phyloP scores from a whole-genome alignment of 345 rosid genomes.

The Pseudoturritis turrita region DNA sequence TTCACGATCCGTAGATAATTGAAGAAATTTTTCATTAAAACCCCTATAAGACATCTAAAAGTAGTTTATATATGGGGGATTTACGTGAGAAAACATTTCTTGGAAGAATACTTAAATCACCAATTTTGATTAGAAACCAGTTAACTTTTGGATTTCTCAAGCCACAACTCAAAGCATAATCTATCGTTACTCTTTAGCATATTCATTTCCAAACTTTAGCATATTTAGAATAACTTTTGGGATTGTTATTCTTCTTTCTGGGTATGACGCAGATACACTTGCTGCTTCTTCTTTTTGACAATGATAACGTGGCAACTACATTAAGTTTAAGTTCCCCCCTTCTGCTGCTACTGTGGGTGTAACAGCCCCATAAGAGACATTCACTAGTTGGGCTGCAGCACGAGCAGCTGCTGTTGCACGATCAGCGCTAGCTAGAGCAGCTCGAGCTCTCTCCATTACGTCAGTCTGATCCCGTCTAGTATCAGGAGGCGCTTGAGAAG shows the following conservation, averaged over 20 bases:
- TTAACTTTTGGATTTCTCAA: neutral
- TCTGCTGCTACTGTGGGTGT: slow-evolving; percentile 28
- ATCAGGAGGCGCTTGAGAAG: slow-evolving; percentile 13
- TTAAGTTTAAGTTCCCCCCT: slow-evolving; percentile 30
- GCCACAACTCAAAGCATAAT: neutral
- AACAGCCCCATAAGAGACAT: slow-evolving; percentile 38
- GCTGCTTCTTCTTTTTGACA: neutral
- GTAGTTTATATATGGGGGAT: too few relatives aligned
- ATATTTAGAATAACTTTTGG: too few relatives aligned
- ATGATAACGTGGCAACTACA: neutral
- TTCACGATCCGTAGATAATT: too few relatives aligned
- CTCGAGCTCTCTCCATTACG: slow-evolving; percentile 74
- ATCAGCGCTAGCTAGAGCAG: slow-evolving; percentile 79
- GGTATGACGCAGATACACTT: slow-evolving; percentile 10
- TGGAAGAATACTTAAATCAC: neutral
- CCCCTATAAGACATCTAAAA: too few relatives aligned
- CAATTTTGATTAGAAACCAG: neutral
- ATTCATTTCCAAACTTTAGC: neutral
- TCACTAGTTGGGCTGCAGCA: slow-evolving; percentile 77
- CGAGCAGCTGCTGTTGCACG: slow-evolving; percentile 82
- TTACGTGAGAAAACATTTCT: too few relatives aligned
- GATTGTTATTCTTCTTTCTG: neutral
- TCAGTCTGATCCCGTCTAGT: slow-evolving; percentile 31
- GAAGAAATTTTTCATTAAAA: too few relatives aligned
- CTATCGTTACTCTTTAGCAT: neutral